Conservation (phyloP, 2,329 filamentous ascomycete species). For the Pyrenochaeta sp. region DNA sequence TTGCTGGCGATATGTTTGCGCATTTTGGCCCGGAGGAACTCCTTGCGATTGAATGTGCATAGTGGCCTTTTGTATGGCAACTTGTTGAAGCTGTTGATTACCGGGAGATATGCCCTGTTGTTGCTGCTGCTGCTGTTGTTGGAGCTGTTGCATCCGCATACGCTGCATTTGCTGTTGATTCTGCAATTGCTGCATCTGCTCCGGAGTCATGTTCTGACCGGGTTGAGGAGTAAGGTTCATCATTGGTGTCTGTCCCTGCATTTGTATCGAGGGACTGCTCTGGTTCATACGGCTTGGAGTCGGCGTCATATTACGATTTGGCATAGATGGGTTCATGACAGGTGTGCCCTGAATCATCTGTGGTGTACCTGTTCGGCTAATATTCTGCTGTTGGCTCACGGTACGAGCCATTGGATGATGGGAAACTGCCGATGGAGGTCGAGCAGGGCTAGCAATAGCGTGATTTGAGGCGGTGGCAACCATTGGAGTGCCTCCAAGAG, state of each 20-base stretch:
- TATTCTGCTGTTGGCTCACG: slow-evolving; percentile 49
- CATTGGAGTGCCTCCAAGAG: slow-evolving; percentile 57
- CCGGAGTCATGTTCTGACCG: slow-evolving; percentile 44
- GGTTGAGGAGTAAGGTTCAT: slow-evolving; percentile 48
- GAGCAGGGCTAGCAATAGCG: slow-evolving; percentile 47
- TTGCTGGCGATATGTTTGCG: slow-evolving; percentile 33
- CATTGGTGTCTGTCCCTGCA: slow-evolving; percentile 47
- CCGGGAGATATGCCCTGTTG: slow-evolving; percentile 28
- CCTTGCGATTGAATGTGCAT: slow-evolving; percentile 45
- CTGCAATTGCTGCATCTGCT: slow-evolving; percentile 43
- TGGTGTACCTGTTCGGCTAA: slow-evolving; percentile 50
- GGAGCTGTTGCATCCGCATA: slow-evolving; percentile 41
- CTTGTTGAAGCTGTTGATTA: slow-evolving; percentile 32
- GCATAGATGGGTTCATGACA: slow-evolving; percentile 48
- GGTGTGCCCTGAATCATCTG: slow-evolving; percentile 51
- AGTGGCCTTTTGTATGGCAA: slow-evolving; percentile 43
- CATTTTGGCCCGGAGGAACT: slow-evolving; percentile 39
- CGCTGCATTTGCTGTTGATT: slow-evolving; percentile 36
- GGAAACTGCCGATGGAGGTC: slow-evolving; percentile 50
- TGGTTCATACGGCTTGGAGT: slow-evolving; percentile 49
- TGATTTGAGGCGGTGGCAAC: slow-evolving; percentile 48
- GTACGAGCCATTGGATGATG: slow-evolving; percentile 50
- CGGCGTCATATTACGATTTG: slow-evolving; percentile 50
- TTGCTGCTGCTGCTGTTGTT: slow-evolving; percentile 35
- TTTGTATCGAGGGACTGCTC: slow-evolving; percentile 43